Percentiles rank a stretch among this genome's conserved stretches.
Conservation (phyloP, 164 flowering plant species). For the Akebia trifoliata region DNA sequence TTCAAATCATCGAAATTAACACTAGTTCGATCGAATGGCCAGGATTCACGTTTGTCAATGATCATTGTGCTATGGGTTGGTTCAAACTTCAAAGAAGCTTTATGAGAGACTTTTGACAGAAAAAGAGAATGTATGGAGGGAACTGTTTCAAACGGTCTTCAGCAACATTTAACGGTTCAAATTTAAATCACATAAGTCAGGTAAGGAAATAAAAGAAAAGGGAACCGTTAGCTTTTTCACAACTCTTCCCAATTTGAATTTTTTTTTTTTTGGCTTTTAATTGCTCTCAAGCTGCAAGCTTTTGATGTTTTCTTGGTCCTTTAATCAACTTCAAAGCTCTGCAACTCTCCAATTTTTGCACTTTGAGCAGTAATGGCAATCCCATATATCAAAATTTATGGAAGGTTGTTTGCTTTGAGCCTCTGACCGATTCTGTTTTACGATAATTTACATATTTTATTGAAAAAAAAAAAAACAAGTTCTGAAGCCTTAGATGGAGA, state of each 20-base stretch:
- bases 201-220: constrained; percentile 21
- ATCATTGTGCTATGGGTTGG: neutral
- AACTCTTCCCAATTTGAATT: neutral
- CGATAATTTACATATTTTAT: constrained; percentile 23
- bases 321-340: too few species aligned
- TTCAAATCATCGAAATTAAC: neutral
- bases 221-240: constrained; percentile 32
- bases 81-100: constrained; percentile 1
- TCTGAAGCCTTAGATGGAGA: constrained; percentile 41
- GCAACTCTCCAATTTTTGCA: too few species aligned
- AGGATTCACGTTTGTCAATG: neutral
- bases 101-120: constrained; percentile 14
- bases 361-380: neutral
- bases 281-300: neutral
- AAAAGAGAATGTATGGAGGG: constrained; percentile 34
- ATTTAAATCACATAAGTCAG: constrained; percentile 30
- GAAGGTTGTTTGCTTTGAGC: too few species aligned
- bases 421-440: neutral
- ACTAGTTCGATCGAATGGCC: neutral
- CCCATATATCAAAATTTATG: too few species aligned
- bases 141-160: constrained; percentile 36
- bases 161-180: constrained; percentile 21
- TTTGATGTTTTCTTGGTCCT: neutral
- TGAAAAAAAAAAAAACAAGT: neutral
- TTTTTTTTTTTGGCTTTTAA: neutral